phyloP scores from a whole-genome alignment of 192 early-diverging fungal genomes.

The Coemansia reversa region DNA sequence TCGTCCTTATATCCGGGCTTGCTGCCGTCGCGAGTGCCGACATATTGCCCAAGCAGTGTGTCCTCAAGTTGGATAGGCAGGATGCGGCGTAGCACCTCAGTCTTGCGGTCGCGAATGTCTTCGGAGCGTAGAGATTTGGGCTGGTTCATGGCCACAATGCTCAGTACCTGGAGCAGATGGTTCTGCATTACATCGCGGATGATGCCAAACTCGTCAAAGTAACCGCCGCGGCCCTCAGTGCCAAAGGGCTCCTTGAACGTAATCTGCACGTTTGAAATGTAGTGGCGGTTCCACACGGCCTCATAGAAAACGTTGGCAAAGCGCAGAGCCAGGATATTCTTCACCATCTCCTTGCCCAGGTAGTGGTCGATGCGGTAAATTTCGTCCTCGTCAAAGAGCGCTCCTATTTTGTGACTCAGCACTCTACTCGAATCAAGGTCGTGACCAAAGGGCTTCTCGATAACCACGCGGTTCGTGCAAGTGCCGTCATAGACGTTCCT shows the following conservation, averaged over 20 bases:
- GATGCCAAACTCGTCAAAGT: constrained; percentile 99
- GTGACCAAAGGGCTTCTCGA: constrained; percentile 98
- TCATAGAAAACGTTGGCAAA: constrained; percentile 96
- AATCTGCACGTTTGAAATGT: constrained; percentile 94
- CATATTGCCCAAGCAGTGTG: constrained; percentile 90
- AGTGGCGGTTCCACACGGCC: constrained; percentile 83
- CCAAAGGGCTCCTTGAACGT: constrained; percentile 98
- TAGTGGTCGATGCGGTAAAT: constrained; percentile 99
- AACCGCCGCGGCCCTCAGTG: constrained; percentile 95
- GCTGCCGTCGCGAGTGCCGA: constrained; percentile 69
- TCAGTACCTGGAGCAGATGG: constrained; percentile 90
- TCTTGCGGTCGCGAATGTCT: constrained; percentile 95
- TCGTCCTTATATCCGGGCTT: constrained; percentile 95
- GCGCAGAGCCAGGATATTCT: constrained; percentile 90
- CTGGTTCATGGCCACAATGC: constrained; percentile 92
- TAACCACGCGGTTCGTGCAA: constrained; percentile 81
- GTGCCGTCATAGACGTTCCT: constrained; percentile 64
- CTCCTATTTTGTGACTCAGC: constrained; percentile 69
- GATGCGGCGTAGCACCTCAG: constrained; percentile 83
- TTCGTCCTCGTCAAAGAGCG: constrained; percentile 86
- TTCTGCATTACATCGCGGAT: constrained; percentile 97
- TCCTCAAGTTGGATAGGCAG: constrained; percentile 77
- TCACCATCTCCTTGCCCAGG: constrained; percentile 99
- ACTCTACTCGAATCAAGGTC: constrained; percentile 81
- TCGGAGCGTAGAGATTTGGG: constrained; percentile 85